Percentiles rank a stretch among this genome's conserved stretches.
Evolutionary conservation across 352 stramenopile species (phyloP).

Genomic region (Aphanomyces cochlioides): DNA sequence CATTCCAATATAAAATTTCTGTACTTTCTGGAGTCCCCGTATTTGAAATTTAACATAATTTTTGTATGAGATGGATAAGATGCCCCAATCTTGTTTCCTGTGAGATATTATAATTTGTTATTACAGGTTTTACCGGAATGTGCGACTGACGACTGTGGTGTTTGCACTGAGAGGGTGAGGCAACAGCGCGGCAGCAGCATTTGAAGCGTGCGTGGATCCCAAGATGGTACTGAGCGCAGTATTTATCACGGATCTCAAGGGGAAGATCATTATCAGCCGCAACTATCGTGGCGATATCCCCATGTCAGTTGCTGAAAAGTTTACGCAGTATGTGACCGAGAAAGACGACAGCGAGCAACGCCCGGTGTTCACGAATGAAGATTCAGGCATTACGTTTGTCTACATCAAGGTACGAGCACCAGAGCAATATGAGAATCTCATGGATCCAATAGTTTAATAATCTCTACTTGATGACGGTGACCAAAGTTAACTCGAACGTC

Average conservation of each 20-base stretch:
- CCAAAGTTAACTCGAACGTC: constrained; percentile 99
- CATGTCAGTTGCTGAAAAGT: constrained; percentile 87
- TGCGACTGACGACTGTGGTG: background rate
- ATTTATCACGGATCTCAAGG: constrained; percentile 99
- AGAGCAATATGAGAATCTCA: background rate
- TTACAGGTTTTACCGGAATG: background rate
- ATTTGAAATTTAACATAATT: too few species aligned
- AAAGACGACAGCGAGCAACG: constrained; percentile 92
- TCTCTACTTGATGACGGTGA: constrained; percentile 98
- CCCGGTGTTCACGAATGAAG: constrained; percentile 90
- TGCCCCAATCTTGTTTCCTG: too few species aligned
- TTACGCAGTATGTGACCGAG: constrained; percentile 90
- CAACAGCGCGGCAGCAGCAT: background rate
- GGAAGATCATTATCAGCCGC: constrained; percentile 98
- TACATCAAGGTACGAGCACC: constrained; percentile 84
- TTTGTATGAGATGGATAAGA: too few species aligned
- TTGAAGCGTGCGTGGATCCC: constrained; percentile 4
- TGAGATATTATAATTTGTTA: too few species aligned
- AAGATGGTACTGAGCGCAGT: constrained; percentile 97
- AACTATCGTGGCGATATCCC: constrained; percentile 99
- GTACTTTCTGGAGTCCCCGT: too few species aligned
- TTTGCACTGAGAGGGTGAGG: constrained; percentile 2
- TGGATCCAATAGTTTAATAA: constrained; percentile 91
- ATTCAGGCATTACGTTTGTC: constrained; percentile 89
- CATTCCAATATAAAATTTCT: too few species aligned